Base-by-base conservation (phyloP, 2,329 filamentous ascomycete species). In the Sphaerulina populicola region DNA sequence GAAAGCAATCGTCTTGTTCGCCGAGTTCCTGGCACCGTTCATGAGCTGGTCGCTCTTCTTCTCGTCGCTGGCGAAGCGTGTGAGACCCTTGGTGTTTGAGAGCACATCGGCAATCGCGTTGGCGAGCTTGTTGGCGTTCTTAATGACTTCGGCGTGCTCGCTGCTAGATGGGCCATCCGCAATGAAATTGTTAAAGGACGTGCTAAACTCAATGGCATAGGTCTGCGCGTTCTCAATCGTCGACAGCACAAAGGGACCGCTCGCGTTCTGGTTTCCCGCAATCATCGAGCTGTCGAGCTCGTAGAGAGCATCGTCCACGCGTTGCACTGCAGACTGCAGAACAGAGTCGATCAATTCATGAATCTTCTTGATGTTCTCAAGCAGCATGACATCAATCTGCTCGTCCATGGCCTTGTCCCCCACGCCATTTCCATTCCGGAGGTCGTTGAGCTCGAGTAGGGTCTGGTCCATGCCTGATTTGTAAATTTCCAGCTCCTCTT, bases 321-420 rank as follows among this genome's bases (percentile, higher is more conserved):
- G 85, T 63, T 93, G 83, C 18, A 97, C 88, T 60, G 90, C 93
- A 44, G 88, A 85, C 67, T 97, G 90, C 36, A 98, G 76, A 3
- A 98, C 93, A 0, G 91, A 95, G 69, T 98, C 93, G 60, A 98
- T 94, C 47, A 98, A 91, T 62, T 94, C 89, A 72, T 94, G 93
- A 69, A 98, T 91, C 76, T 95, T 96, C 66, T 85, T 81, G 44
- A 96, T 77, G 63, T 89, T 94, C 55, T 88, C 80, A 60, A 93
- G 77, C 54, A 97, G 83, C 56, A 98, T 78, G 38, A 85, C 85
- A 69, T 97, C 91, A 56, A 98, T 88, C 68, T 95, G 88, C 31
- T 86, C 86, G 64, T 97, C 91, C 49, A 95, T 76, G 2, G 84
- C 88, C 55, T 83, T 74, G 65, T 96, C 90, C 9, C 82, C 84